Evolutionary conservation across 2,329 filamentous ascomycete species (phyloP).

Genomic region (Xylariaceae sp.): DNA sequence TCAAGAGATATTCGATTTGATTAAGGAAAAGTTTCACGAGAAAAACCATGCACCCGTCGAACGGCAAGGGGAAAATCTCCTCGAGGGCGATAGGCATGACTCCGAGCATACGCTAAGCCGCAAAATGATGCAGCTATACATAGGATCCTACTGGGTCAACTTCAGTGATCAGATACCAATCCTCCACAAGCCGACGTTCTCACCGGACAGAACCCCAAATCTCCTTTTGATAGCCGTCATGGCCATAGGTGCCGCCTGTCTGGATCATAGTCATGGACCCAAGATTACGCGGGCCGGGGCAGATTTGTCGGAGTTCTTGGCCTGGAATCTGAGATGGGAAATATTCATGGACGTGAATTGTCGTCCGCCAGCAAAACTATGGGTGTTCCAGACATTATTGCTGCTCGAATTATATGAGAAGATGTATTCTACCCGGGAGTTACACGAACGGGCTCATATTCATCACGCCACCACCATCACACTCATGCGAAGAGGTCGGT

Average conservation of each 20-base stretch:
- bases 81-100: constrained; percentile 69
- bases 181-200: constrained; percentile 89
- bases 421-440: constrained; percentile 86
- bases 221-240: constrained; percentile 83
- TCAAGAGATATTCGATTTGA: constrained; percentile 74
- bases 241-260: constrained; percentile 81
- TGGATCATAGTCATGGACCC: constrained; percentile 75
- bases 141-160: constrained; percentile 88
- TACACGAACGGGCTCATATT: constrained; percentile 93
- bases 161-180: constrained; percentile 94
- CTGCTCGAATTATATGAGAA: constrained; percentile 94
- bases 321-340: constrained; percentile 91
- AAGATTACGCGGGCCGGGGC: constrained; percentile 71
- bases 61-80: constrained; percentile 67
- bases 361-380: constrained; percentile 85
- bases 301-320: constrained; percentile 80
- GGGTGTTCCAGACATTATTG: constrained; percentile 89
- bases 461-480: constrained; percentile 95
- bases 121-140: constrained; percentile 93
- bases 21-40: constrained; percentile 76
- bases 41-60: constrained; percentile 67
- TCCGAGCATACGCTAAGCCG: constrained; percentile 67
- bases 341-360: constrained; percentile 90
- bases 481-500: constrained; percentile 88
- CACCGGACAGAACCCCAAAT: constrained; percentile 77